Conservation (phyloP, 805 yeast species). For the Sugiyamaella lignohabitans region DNA sequence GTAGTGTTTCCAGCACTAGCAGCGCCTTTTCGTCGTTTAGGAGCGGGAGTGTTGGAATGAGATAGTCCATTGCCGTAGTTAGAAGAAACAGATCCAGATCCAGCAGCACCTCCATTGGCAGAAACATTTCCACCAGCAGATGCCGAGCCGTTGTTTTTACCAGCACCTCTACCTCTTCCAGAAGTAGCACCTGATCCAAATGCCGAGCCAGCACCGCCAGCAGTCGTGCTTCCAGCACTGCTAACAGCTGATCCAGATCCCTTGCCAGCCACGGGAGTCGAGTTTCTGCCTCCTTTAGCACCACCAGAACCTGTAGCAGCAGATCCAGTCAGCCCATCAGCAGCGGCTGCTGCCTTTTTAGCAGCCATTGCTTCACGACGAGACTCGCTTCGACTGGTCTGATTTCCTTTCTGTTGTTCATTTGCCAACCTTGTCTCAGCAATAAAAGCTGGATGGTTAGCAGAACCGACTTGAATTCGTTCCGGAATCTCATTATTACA, state of each 20-base stretch:
- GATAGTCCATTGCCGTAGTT: no score
- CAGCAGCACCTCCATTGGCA: no score
- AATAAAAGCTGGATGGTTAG: constrained; percentile 87
- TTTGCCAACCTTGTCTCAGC: constrained; percentile 46
- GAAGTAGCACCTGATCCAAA: constrained; percentile 11
- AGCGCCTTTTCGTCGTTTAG: background rate
- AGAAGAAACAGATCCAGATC: no score
- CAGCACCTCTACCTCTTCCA: constrained; percentile 5
- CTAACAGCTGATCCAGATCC: no score
- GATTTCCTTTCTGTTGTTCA: constrained; percentile 47
- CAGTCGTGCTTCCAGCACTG: no score
- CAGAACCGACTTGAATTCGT: constrained; percentile 53
- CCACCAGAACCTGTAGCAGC: background rate
- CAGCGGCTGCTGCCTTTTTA: constrained; percentile 47
- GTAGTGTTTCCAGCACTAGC: no score
- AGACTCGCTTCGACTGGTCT: constrained; percentile 72
- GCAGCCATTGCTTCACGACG: constrained; percentile 93
- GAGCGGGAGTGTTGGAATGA: background rate
- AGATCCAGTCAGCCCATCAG: background rate
- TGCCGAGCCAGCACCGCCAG: background rate
- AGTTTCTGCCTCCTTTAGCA: background rate
- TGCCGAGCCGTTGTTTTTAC: background rate
- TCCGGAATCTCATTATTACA: constrained; percentile 77
- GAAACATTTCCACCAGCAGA: no score
- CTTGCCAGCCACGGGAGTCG: no score